phyloP scores from a whole-genome alignment of 2,329 filamentous ascomycete genomes.

The Pseudocercospora crystallina region DNA sequence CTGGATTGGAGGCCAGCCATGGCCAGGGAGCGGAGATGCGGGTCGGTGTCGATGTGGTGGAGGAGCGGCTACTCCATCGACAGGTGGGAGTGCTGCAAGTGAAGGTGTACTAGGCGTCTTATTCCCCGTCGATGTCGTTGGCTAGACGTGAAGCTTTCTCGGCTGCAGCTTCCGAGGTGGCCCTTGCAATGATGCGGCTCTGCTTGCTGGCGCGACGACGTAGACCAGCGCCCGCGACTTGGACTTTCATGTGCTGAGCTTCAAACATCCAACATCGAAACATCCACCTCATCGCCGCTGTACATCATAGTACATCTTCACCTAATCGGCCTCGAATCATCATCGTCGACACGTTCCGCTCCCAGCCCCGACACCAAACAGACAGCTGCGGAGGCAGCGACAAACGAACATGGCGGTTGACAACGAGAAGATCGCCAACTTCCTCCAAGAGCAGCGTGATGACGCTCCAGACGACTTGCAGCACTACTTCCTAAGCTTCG shows the following conservation, averaged over 20 bases:
- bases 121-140: too few species aligned
- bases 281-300: background rate
- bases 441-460: constrained; percentile 87
- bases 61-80: constrained; percentile 17
- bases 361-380: background rate
- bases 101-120: background rate
- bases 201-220: constrained; percentile 1
- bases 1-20: constrained; percentile 34
- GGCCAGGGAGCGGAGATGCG: constrained; percentile 23
- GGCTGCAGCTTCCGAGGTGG: background rate
- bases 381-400: background rate
- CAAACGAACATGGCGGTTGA: constrained; percentile 59
- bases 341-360: background rate
- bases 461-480: constrained; percentile 84
- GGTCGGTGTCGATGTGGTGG: constrained; percentile 2
- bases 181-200: constrained; percentile 4
- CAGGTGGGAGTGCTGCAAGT: background rate
- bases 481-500: constrained; percentile 83
- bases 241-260: too few species aligned
- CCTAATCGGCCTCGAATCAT: background rate
- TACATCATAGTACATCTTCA: background rate
- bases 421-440: constrained; percentile 83
- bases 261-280: constrained; percentile 6
- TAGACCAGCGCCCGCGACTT: background rate
- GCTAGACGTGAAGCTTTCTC: background rate